phyloP scores from a whole-genome alignment of 768 basidiomycete genomes.

The Lactarius quietus region DNA sequence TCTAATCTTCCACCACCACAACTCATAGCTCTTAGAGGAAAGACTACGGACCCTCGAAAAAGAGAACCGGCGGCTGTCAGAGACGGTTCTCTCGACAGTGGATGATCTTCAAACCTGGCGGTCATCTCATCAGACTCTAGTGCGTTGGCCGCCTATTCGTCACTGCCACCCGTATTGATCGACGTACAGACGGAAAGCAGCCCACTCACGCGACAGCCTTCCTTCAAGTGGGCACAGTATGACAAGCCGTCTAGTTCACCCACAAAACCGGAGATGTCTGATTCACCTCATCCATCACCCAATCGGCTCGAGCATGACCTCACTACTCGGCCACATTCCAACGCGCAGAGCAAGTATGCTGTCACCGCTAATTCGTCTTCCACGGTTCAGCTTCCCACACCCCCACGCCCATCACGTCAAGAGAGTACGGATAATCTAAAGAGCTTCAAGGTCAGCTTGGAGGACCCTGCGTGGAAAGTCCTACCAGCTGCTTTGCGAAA shows the following conservation, averaged over 20 bases:
- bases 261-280: conserved; percentile 63
- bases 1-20: neutral
- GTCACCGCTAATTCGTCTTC: conserved; percentile 12
- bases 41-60: conserved; percentile 69
- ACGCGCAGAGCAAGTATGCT: conserved; percentile 16
- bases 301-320: conserved; percentile 73
- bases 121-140: conserved; percentile 18
- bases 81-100: conserved; percentile 55
- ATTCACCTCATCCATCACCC: conserved; percentile 79
- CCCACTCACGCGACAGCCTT: conserved; percentile 65
- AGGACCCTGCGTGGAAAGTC: conserved; percentile 99
- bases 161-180: conserved; percentile 26
- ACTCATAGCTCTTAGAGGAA: conserved; percentile 45
- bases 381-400: conserved; percentile 24
- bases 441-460: conserved; percentile 95
- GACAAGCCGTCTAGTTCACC: conserved; percentile 76
- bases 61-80: conserved; percentile 69
- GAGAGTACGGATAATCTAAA: conserved; percentile 76
- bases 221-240: conserved; percentile 87
- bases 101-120: conserved; percentile 58
- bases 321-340: conserved; percentile 20
- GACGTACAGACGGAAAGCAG: conserved; percentile 36
- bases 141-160: conserved; percentile 31
- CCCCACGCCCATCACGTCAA: conserved; percentile 51
- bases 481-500: conserved; percentile 97